phyloP scores from a whole-genome alignment of 2,329 filamentous ascomycete species.

The Dothiorella sarmentorum region DNA sequence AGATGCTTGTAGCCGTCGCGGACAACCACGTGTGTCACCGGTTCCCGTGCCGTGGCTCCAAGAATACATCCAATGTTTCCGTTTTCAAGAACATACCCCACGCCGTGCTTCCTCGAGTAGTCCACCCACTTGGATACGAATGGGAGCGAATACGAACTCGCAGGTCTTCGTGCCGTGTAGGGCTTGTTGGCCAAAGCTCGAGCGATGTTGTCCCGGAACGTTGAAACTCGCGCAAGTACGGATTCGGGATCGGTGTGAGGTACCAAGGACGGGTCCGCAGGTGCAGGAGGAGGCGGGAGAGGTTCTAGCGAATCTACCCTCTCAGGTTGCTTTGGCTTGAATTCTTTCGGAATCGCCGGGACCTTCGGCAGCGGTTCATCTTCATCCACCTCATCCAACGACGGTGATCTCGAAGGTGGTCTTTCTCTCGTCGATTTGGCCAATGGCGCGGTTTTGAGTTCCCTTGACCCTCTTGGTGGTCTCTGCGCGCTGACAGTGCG shows the following conservation, averaged over 20 bases:
- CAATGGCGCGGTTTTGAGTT: neutral
- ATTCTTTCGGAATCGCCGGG: neutral
- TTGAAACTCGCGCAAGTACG: constrained; percentile 44
- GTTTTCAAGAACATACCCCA: constrained; percentile 80
- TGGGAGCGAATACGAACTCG: constrained; percentile 52
- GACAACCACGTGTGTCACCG: constrained; percentile 69
- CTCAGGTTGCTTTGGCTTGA: constrained; percentile 4
- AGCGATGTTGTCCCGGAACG: constrained; percentile 46
- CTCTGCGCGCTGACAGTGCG: constrained; percentile 16
- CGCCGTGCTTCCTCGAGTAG: constrained; percentile 81
- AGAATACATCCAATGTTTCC: constrained; percentile 70
- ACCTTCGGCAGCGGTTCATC: neutral
- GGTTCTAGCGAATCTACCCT: constrained; percentile 13
- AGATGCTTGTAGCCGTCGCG: constrained; percentile 69
- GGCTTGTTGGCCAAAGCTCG: constrained; percentile 41
- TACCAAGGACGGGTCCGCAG: constrained; percentile 19
- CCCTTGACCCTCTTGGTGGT: constrained; percentile 11
- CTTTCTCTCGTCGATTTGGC: constrained; percentile 6
- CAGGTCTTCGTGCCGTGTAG: constrained; percentile 44
- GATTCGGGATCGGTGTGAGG: constrained; percentile 43
- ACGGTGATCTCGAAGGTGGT: neutral
- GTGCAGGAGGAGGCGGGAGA: neutral
- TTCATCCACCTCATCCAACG: neutral
- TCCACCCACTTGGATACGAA: constrained; percentile 78
- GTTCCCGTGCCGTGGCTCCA: constrained; percentile 47